Evolutionary conservation across 2,329 filamentous ascomycete species (phyloP), one percentile per base, ranked within the genome.

Genomic region (Aspergillus tamarii): DNA sequence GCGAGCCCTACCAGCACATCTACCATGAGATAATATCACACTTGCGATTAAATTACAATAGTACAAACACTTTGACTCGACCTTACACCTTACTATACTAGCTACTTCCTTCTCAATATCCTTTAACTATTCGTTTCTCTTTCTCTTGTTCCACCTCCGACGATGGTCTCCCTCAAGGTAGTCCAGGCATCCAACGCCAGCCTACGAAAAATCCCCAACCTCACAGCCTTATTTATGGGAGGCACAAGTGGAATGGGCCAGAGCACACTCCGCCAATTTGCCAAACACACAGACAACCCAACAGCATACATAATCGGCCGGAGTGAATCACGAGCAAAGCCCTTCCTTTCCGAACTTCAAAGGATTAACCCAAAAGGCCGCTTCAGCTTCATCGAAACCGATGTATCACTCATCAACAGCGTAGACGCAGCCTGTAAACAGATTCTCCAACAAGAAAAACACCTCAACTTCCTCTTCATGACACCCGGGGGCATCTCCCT

Each of bases 201-300:
- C 80, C 67, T 71, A 68, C 67, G 54, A 43, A 64, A 63, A 19
- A 28, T 59, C 9, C 50, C 67, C 6, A 74, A 73, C 6, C 67
- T 82, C 4, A 79, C 83, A 4, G 82, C 80, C 52, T 79, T 85
- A 30, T 86, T 87, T 61, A 71, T 85, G 4, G 84, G 85, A 39
- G 85, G 81, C 32, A 88, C 85, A 4, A 80, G 80, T 43, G 85
- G 85, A n/a, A 85, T 88, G 50, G 85, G 85, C 9, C 77, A 84
- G 64, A 72, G 78, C 14, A 80, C 84, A 0, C 72, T 86, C 19
- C 82, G 81, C 58, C 72, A 79, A 26, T 83, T 87, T 46, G 78
- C 79, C 12, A 77, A 79, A 46, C 68, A 80, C 21, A 72, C 81
- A 2, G 62, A 66, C 2, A 70, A 68, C 1, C 84, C 85, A 0